Percentiles rank a stretch among this genome's conserved stretches.
Conservation (phyloP, 1,284 basidiomycete species). For the Irpex sp. region DNA sequence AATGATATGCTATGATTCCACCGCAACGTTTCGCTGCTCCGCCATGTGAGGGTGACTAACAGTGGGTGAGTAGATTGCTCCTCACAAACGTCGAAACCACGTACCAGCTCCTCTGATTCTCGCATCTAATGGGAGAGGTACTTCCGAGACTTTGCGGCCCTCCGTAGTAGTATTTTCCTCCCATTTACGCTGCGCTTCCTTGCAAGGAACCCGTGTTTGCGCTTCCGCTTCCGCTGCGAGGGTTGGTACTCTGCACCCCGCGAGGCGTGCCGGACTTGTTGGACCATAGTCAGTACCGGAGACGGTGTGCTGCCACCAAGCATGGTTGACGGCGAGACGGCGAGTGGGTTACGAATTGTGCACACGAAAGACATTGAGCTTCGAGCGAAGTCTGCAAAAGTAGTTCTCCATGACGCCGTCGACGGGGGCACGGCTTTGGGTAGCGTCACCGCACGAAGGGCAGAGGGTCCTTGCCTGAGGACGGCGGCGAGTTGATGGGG, state of each 20-base stretch:
- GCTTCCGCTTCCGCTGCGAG: constrained; percentile 83
- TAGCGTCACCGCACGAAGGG: constrained; percentile 1
- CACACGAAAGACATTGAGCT: constrained; percentile 1
- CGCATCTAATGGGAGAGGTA: constrained; percentile 35
- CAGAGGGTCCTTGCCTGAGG: constrained; percentile 19
- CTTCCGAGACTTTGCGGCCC: constrained; percentile 33
- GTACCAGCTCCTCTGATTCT: background rate
- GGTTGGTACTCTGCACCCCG: constrained; percentile 84
- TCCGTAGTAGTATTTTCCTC: constrained; percentile 48
- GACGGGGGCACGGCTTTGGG: constrained; percentile 6
- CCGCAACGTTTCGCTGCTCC: too few species aligned
- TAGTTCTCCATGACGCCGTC: constrained; percentile 3
- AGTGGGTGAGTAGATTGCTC: too few species aligned
- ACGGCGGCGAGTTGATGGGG: constrained; percentile 22
- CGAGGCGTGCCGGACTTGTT: constrained; percentile 46
- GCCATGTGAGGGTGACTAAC: too few species aligned
- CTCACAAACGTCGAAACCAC: background rate
- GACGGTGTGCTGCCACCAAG: constrained; percentile 5
- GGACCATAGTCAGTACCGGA: constrained; percentile 18
- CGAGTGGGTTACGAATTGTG: constrained; percentile 2
- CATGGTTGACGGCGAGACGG: background rate
- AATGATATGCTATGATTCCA: background rate
- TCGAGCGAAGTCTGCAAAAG: constrained; percentile 1
- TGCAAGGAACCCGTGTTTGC: constrained; percentile 84
- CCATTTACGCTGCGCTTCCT: constrained; percentile 62